Percentiles rank a stretch among this genome's conserved stretches.
phyloP scores from a whole-genome alignment of 2,329 filamentous ascomycete species.

The Diaporthe sp. region DNA sequence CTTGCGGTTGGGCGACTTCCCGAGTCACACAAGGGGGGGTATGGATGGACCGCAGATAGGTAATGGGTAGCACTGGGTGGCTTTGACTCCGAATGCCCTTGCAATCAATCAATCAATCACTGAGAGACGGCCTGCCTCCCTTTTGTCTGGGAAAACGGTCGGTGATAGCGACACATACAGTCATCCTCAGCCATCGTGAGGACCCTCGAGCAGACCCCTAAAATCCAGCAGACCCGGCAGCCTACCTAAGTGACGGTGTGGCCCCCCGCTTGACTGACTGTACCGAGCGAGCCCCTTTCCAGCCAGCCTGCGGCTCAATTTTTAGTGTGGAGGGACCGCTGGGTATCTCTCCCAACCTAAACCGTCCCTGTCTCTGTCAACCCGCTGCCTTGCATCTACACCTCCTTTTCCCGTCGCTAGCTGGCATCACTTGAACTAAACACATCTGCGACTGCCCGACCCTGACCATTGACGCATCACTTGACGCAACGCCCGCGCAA shows the following conservation, averaged over 20 bases:
- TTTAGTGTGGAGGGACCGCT: conserved; percentile 35
- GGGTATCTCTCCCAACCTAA: conserved; percentile 33
- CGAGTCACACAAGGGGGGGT: conserved; percentile 30
- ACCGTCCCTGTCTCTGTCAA: conserved; percentile 35
- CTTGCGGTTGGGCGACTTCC: conserved; percentile 32
- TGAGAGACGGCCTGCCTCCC: conserved; percentile 9
- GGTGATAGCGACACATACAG: conserved; percentile 14
- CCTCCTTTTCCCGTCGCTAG: conserved; percentile 40
- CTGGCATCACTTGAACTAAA: conserved; percentile 36
- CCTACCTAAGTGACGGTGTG: conserved; percentile 4
- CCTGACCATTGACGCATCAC: conserved; percentile 20
- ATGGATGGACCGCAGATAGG: conserved; percentile 6
- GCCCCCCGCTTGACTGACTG: conserved; percentile 32
- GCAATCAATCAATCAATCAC: not conserved
- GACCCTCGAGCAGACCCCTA: conserved; percentile 12
- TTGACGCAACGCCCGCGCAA: conserved; percentile 41
- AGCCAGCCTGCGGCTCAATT: conserved; percentile 36
- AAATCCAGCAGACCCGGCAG: conserved; percentile 3
- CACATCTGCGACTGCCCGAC: conserved; percentile 29
- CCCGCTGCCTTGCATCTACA: conserved; percentile 37
- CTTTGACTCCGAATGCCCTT: conserved; percentile 18
- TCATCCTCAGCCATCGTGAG: conserved; percentile 1
- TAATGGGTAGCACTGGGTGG: conserved; percentile 3
- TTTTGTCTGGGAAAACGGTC: conserved; percentile 12
- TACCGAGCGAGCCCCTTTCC: conserved; percentile 31